Base-by-base conservation (phyloP, 495 filamentous ascomycete species). In the Aspergillus biplanus region DNA sequence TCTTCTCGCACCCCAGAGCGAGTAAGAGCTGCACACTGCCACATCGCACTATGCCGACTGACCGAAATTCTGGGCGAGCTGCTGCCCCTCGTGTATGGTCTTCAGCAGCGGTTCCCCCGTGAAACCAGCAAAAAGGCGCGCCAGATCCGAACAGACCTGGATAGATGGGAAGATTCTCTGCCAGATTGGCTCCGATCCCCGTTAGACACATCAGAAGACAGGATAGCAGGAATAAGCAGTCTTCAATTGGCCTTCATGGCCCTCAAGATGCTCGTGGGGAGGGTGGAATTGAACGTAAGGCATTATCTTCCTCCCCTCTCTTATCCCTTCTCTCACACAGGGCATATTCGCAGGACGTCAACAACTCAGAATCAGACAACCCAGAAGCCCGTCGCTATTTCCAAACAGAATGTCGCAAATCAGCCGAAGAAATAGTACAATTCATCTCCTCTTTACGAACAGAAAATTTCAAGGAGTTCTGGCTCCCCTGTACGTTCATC, bases 1-100 rank as follows among this genome's bases (percentile, higher is more conserved):
- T 54, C 70, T 15, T 57, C 69, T 54, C 78, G 77, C 49, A 75
- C 71, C 54, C 70, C 75, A n/a, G 76, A 76, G 65, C 76, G 78
- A 53, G 75, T 80, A 61, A 64, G 78, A 27, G 75, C 79, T 33
- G 79, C 81, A 27, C 74, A 79, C 55, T 82, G 80, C 56, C 83
- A 85, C 56, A 80, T 85, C 46, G 75, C 78, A 18, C 71, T 86
- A 0, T 84, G 82, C 63, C 76, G 67, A 47, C 69, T 86, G 50
- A 84, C 81, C 3, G 81, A 86, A 50, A 81, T 83, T 3, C 67
- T 86, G 27, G 83, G 79, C 7, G 80, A 83, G 39, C 68, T 84
- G 3, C 63, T 85, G 13, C 81, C 80, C 3, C 71, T 84, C 5
- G 80, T 85, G 13, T 85, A 85, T 60, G 76, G 78, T 15, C 61